These are phyloP conservation scores for Didymella arachidicola DNA, from an alignment of 2,329 filamentous ascomycete genomes.

Conservation along the genomic window DNA sequence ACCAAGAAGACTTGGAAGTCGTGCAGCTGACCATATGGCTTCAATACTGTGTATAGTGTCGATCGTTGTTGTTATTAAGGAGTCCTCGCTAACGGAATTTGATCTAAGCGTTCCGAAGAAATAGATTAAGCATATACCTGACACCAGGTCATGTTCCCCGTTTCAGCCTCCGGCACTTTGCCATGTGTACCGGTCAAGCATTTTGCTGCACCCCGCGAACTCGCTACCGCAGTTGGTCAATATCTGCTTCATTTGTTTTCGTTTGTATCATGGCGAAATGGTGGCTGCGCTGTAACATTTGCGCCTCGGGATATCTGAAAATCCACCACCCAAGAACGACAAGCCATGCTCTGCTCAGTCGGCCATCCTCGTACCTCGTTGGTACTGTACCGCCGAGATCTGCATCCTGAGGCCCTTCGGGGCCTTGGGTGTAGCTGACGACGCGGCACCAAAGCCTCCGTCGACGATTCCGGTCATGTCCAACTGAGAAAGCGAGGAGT, in stretches of 20 bases:
- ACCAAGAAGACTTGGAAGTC: background rate
- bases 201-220: constrained; percentile 8
- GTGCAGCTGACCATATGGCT: constrained; percentile 9
- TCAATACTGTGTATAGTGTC: background rate
- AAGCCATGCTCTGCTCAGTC: constrained; percentile 8
- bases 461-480: background rate
- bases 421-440: constrained; percentile 16
- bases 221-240: constrained; percentile 12
- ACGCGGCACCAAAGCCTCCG: constrained; percentile 2
- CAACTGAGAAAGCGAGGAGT: background rate
- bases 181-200: constrained; percentile 3
- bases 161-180: constrained; percentile 14
- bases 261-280: constrained; percentile 6
- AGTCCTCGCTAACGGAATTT: constrained; percentile 31
- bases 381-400: constrained; percentile 2
- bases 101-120: constrained; percentile 23
- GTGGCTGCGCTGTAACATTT: constrained; percentile 8
- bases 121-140: constrained; percentile 29
- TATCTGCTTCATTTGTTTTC: constrained; percentile 28
- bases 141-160: constrained; percentile 1
- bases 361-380: constrained; percentile 18
- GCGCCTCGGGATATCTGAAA: constrained; percentile 1
- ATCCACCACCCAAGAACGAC: constrained; percentile 15
- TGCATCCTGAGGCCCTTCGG: constrained; percentile 6
- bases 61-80: constrained; percentile 6